A percentile compares a stretch with the other conserved stretches of the same genome.
phyloP scores from a whole-genome alignment of 805 yeast species.

The Candida piceae region DNA sequence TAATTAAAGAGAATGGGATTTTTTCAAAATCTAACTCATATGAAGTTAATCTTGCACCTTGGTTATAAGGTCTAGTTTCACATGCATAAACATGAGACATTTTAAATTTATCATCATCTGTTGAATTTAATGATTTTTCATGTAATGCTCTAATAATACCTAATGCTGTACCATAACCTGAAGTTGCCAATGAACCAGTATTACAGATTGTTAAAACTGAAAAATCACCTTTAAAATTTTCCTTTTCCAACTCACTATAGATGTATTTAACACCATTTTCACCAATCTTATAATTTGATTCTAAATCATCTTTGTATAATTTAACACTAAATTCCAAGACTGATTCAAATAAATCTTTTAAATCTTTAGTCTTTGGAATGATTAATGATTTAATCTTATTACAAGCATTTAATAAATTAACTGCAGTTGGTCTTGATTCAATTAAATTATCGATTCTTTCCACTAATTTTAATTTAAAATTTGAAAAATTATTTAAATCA shows the following conservation, averaged over 20 bases:
- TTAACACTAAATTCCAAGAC: conserved; percentile 43
- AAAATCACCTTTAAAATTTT: conserved; percentile 57
- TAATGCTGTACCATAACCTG: conserved; percentile 96
- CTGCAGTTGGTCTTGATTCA: conserved; percentile 92
- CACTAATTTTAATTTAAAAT: conserved; percentile 34
- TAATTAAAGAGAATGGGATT: conserved; percentile 82
- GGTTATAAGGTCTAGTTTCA: conserved; percentile 96
- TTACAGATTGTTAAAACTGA: conserved; percentile 90
- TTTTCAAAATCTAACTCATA: conserved; percentile 81
- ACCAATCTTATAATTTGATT: conserved; percentile 77
- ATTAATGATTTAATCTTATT: conserved; percentile 37
- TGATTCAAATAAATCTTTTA: conserved; percentile 22
- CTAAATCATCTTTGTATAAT: conserved; percentile 69
- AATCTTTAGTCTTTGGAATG: conserved; percentile 11
- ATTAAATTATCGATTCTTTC: conserved; percentile 59
- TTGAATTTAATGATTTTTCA: conserved; percentile 26
- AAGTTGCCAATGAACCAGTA: conserved; percentile 94
- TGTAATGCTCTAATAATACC: conserved; percentile 81
- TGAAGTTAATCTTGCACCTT: conserved; percentile 91
- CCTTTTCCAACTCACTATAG: conserved; percentile 35
- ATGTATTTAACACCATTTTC: conserved; percentile 75
- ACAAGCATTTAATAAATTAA: conserved; percentile 77
- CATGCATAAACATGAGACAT: conserved; percentile 76
- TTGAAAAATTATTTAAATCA: conserved; percentile 12
- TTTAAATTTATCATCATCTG: conserved; percentile 41